Percentiles rank a stretch among this genome's conserved stretches.
Conservation (phyloP, 2,329 filamentous ascomycete species). For the Pseudogymnoascus sp. region DNA sequence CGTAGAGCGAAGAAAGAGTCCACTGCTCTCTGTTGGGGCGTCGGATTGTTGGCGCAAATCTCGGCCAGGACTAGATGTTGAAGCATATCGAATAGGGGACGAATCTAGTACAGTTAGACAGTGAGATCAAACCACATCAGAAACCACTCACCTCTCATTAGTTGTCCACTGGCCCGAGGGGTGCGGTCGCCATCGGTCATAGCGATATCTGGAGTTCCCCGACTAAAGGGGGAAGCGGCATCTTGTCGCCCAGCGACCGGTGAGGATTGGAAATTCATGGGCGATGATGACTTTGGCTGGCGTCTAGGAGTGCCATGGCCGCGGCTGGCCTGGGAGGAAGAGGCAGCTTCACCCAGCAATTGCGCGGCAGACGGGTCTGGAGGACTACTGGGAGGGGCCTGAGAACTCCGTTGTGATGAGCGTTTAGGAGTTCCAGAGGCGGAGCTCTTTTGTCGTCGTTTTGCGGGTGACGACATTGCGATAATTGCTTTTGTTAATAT, state of each 20-base stretch:
- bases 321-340: slow-evolving; percentile 21
- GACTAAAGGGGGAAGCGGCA: slow-evolving; percentile 50
- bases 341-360: slow-evolving; percentile 28
- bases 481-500: slow-evolving; percentile 11
- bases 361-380: slow-evolving; percentile 28
- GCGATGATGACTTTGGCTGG: slow-evolving; percentile 65
- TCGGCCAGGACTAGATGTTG: slow-evolving; percentile 78
- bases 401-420: slow-evolving; percentile 47
- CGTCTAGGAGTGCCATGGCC: slow-evolving; percentile 37
- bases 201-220: slow-evolving; percentile 37
- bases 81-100: slow-evolving; percentile 83
- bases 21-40: slow-evolving; percentile 74
- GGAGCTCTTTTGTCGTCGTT: slow-evolving; percentile 46
- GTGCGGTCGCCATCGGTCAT: slow-evolving; percentile 60
- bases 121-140: slow-evolving; percentile 4
- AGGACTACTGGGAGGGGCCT: slow-evolving; percentile 44
- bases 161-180: slow-evolving; percentile 52
- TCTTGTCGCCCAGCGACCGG: slow-evolving; percentile 34
- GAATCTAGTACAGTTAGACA: slow-evolving; percentile 54
- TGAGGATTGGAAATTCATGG: slow-evolving; percentile 66
- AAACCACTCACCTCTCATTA: slow-evolving; percentile 51
- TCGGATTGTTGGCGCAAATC: slow-evolving; percentile 54
- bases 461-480: slow-evolving; percentile 54
- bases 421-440: slow-evolving; percentile 47
- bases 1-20: slow-evolving; percentile 68